Base-by-base conservation (phyloP, 345 rosid genomes). In the Iberis pinnata region DNA sequence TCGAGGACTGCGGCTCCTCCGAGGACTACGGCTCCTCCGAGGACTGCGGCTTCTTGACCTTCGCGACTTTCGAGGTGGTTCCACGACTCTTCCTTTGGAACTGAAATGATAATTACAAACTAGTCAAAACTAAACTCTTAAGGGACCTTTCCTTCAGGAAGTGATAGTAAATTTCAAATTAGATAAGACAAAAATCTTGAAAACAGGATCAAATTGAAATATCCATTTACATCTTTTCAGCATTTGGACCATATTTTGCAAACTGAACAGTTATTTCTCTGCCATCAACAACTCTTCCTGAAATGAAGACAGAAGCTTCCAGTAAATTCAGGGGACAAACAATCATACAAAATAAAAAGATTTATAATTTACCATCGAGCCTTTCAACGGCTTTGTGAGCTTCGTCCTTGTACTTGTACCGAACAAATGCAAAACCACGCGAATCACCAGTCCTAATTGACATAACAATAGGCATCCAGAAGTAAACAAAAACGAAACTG, bases 231-330 rank as follows among this genome's bases (percentile, higher is more conserved):
- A 87, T 90, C 62, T 75, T 80, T 73, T 87, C 98, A 20, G 98
- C 95, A 75, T 84, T 82, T 8, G 98, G 96, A n/a, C 98, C 98
- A 52, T 92, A 88, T 43, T 92, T 92, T 0, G 98, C 95, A 68
- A 92, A 85, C 33, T 92, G 98, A 60, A 92, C 98, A 16, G 86
- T 83, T 39, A 92, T 92, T 61, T 92, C 98, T 19, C 97, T 76
- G 35, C 96, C 97, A 75, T 92, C 98, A 31, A 88, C 98, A 42
- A 85, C 79, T 71, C 80, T 75, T 54, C 98, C 98, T 92, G 78
- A 29, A 75, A 70, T 43, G 2, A 42, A 9, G 8, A 45, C 27
- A 16, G 36, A 47, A 17, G 24, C n/a, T 31, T 50, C 17, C 15
- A 35, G 41, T 9, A 20, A 43, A 36, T 18, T 24, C 48, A 38